Percentiles rank a stretch among this genome's conserved stretches.
These are phyloP conservation scores for Agaricus subrufescens DNA, from an alignment of 768 basidiomycete genomes.

Conservation along the genomic window DNA sequence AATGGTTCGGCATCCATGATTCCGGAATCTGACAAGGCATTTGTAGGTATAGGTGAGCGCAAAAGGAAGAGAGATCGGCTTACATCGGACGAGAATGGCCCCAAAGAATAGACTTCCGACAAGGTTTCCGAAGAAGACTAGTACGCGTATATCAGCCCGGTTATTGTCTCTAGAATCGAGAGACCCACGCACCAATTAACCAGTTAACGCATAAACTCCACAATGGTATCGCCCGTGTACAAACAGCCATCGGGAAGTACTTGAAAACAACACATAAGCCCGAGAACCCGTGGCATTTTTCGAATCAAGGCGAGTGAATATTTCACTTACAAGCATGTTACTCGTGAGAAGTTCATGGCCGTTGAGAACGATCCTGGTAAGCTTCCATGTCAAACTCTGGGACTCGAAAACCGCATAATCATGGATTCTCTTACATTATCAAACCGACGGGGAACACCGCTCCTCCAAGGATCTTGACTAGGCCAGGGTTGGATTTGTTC, in stretches of 20 bases:
- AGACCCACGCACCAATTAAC: conserved; percentile 48
- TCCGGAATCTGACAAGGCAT: conserved; percentile 43
- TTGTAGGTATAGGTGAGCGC: neutral
- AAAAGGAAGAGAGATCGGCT: conserved; percentile 14
- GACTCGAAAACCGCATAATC: neutral
- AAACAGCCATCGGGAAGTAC: conserved; percentile 66
- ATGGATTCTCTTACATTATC: conserved; percentile 49
- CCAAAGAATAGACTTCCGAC: conserved; percentile 68
- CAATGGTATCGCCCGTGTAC: conserved; percentile 60
- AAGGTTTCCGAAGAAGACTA: conserved; percentile 68
- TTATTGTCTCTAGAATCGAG: neutral
- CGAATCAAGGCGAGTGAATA: neutral
- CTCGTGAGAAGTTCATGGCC: conserved; percentile 69
- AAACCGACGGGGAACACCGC: conserved; percentile 75
- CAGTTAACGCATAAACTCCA: conserved; percentile 69
- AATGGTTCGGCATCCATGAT: conserved; percentile 59
- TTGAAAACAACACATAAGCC: conserved; percentile 15
- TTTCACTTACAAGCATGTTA: conserved; percentile 60
- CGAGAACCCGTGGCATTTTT: neutral
- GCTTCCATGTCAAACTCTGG: too few species aligned
- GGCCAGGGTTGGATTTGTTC: conserved; percentile 51
- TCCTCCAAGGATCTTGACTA: conserved; percentile 61
- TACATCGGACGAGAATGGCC: conserved; percentile 62
- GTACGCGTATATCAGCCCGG: conserved; percentile 1
- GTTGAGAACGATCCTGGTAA: conserved; percentile 65